These are phyloP conservation scores for Candida caryicola DNA, from an alignment of 805 yeast species.

Conservation along the genomic window DNA sequence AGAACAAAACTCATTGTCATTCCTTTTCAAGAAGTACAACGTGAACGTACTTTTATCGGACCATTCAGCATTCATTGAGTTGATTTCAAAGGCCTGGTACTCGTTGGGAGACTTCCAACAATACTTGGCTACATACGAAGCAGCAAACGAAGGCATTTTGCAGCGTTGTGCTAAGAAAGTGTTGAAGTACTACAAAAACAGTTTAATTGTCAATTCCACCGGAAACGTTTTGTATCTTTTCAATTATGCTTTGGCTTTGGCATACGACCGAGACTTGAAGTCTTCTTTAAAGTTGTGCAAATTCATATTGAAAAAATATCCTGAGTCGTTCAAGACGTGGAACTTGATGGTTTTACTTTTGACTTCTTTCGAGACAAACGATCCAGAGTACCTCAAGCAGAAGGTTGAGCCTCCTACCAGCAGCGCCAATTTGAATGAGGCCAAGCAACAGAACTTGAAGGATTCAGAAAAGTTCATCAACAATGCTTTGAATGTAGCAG, in stretches of 20 bases:
- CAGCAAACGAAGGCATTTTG: slow-evolving; percentile 21
- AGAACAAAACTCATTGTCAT: slow-evolving; percentile 22
- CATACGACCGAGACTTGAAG: slow-evolving; percentile 41
- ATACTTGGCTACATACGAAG: slow-evolving; percentile 25
- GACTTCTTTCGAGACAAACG: slow-evolving; percentile 55
- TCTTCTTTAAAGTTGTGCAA: slow-evolving; percentile 48
- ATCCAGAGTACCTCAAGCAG: slow-evolving; percentile 11
- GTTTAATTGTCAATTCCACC: slow-evolving; percentile 36
- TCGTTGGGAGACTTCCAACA: slow-evolving; percentile 32
- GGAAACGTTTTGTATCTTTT: slow-evolving; percentile 31
- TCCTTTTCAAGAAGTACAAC: slow-evolving; percentile 36
- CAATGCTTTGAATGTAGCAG: slow-evolving; percentile 47
- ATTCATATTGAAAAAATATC: slow-evolving; percentile 46
- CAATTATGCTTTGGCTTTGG: slow-evolving; percentile 49
- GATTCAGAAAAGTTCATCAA: slow-evolving; percentile 57
- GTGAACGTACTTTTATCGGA: slow-evolving; percentile 27
- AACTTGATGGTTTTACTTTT: slow-evolving; percentile 64
- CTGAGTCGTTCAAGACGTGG: slow-evolving; percentile 61
- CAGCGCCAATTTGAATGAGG: background rate
- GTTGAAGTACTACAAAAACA: slow-evolving; percentile 29
- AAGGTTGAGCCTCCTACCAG: background rate
- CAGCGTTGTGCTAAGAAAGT: slow-evolving; percentile 14
- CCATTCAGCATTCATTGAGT: slow-evolving; percentile 23
- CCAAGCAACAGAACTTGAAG: slow-evolving; percentile 20
- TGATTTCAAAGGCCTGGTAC: slow-evolving; percentile 37